phyloP scores from a whole-genome alignment of 2,329 filamentous ascomycete genomes.

The Chrysoporthe puriensis region DNA sequence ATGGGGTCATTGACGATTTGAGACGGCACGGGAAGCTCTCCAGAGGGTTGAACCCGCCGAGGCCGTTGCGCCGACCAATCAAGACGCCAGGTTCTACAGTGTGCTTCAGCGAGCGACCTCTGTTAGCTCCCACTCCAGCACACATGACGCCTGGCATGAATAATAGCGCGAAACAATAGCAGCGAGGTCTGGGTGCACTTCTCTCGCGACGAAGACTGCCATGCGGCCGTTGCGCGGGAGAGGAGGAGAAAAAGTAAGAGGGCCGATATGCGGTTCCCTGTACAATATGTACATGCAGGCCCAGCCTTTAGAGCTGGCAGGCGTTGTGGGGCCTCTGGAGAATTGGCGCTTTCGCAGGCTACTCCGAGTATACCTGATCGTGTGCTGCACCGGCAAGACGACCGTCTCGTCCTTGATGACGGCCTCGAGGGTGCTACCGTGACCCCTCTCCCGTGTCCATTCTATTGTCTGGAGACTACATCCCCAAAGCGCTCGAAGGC shows the following conservation, averaged over 20 bases:
- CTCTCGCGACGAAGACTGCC: not conserved
- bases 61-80: constrained; percentile 16
- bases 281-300: not conserved
- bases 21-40: constrained; percentile 3
- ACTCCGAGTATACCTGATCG: too few relatives aligned
- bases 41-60: not conserved
- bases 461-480: too few relatives aligned
- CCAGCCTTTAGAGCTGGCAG: not conserved
- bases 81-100: constrained; percentile 12
- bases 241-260: not conserved
- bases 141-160: not conserved
- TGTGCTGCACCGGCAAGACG: not conserved
- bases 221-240: not conserved
- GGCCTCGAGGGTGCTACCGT: not conserved
- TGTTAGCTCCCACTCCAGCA: not conserved
- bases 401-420: not conserved
- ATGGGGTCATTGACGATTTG: constrained; percentile 1
- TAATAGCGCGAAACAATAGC: not conserved
- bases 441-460: too few relatives aligned
- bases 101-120: constrained; percentile 7
- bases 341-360: not conserved
- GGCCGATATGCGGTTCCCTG: not conserved
- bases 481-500: too few relatives aligned
- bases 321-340: not conserved
- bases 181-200: not conserved